A percentile compares a stretch with the other conserved stretches of the same genome.
These are phyloP conservation scores for Xylaria sp. DNA, from an alignment of 2,329 filamentous ascomycete genomes.

Conservation along the genomic window DNA sequence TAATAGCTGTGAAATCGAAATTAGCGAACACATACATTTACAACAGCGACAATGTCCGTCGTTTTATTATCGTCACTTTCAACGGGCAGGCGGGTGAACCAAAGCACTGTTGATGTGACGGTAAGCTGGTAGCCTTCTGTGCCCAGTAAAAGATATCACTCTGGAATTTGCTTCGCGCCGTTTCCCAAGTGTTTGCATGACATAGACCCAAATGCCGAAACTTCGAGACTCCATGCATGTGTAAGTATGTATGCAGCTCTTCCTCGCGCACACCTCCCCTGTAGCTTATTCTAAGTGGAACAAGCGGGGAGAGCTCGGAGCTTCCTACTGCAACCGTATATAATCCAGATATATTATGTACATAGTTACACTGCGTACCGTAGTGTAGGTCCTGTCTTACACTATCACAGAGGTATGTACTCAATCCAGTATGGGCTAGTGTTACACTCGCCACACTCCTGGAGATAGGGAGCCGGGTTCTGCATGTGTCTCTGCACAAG, in stretches of 20 bases:
- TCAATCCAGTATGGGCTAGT: too few relatives aligned
- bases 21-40: slow-evolving; percentile 2
- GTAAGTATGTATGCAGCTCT: slow-evolving; percentile 24
- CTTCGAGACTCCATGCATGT: slow-evolving; percentile 26
- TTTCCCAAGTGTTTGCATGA: slow-evolving; percentile 1
- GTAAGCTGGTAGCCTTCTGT: slow-evolving; percentile 14
- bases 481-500: slow-evolving; percentile 20
- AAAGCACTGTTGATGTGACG: background rate
- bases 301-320: slow-evolving; percentile 2
- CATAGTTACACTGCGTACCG: background rate
- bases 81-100: slow-evolving; percentile 1
- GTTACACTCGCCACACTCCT: background rate
- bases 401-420: too few relatives aligned
- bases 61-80: slow-evolving; percentile 5
- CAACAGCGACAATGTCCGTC: background rate
- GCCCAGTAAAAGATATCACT: background rate
- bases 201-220: slow-evolving; percentile 26
- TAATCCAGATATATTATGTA: too few relatives aligned
- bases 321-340: background rate
- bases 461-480: slow-evolving; percentile 4
- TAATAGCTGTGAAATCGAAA: background rate
- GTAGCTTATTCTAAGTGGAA: slow-evolving; percentile 21
- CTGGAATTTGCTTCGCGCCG: background rate
- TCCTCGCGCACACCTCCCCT: slow-evolving; percentile 9
- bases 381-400: background rate